phyloP scores from a whole-genome alignment of 331 rosid species.

The Quercus tomentella region DNA sequence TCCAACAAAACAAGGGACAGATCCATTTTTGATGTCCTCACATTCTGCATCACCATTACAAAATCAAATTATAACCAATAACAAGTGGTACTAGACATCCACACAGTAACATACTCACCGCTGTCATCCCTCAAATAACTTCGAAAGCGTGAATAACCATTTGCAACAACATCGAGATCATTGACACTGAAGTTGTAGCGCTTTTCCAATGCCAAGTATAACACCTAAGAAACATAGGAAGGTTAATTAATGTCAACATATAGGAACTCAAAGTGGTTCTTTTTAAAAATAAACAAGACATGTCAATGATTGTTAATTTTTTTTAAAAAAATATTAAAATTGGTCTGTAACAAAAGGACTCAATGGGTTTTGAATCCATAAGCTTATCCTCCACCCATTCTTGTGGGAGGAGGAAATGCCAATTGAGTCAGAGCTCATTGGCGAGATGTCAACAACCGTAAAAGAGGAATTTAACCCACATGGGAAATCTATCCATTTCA shows the following conservation, averaged over 20 bases:
- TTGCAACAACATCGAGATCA: constrained; percentile 79
- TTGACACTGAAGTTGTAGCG: constrained; percentile 83
- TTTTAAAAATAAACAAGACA: not conserved
- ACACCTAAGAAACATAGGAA: constrained; percentile 43
- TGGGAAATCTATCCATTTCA: not conserved
- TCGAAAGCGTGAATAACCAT: constrained; percentile 75
- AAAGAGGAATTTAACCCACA: not conserved
- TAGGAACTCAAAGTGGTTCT: not conserved
- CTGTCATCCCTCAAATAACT: constrained; percentile 50
- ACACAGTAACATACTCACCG: constrained; percentile 29
- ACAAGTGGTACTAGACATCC: not conserved
- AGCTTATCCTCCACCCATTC: too few species aligned
- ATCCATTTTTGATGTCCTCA: constrained; percentile 17
- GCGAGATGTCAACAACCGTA: not conserved
- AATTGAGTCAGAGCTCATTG: too few species aligned
- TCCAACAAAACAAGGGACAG: constrained; percentile 47
- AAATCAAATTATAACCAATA: constrained; percentile 4
- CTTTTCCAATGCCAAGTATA: constrained; percentile 72
- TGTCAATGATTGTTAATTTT: too few species aligned
- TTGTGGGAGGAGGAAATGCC: too few species aligned
- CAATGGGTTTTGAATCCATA: too few species aligned
- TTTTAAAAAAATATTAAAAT: too few species aligned
- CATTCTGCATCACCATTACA: constrained; percentile 44
- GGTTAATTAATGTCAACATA: not conserved
- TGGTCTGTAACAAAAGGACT: too few species aligned